A percentile compares a stretch with the other conserved stretches of the same genome.
Conservation (phyloP, 768 basidiomycete species). For the Nevesoporus exiguus region DNA sequence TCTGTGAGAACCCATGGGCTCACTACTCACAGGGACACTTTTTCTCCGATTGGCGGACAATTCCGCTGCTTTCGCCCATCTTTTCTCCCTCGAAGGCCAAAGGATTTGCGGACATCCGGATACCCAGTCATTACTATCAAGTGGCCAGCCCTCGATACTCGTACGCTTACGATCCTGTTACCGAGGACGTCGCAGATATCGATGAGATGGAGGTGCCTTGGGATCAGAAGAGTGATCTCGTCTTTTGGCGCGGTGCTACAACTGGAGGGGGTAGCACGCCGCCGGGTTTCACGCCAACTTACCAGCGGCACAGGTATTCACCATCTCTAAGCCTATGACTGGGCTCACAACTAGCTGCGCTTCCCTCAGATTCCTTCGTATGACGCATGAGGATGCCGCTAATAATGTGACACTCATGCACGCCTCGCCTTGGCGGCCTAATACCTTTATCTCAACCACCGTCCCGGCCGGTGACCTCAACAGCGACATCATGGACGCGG, state of each 20-base stretch:
- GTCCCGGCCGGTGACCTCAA: conserved; percentile 66
- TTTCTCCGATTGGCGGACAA: conserved; percentile 94
- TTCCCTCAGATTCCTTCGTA: conserved; percentile 59
- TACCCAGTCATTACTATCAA: conserved; percentile 97
- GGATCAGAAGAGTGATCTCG: conserved; percentile 80
- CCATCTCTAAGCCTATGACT: conserved; percentile 2
- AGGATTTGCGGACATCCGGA: conserved; percentile 87
- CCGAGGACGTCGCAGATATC: conserved; percentile 63
- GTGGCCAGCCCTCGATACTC: conserved; percentile 78
- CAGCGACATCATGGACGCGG: conserved; percentile 79
- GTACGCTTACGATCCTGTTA: conserved; percentile 82
- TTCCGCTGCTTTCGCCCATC: conserved; percentile 86
- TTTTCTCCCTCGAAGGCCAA: conserved; percentile 87
- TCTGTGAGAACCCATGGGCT: conserved; percentile 78
- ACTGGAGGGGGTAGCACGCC: conserved; percentile 92
- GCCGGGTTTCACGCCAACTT: conserved; percentile 74
- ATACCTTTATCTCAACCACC: conserved; percentile 54
- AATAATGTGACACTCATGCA: conserved; percentile 64
- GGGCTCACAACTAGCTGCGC: neutral
- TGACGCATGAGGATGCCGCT: conserved; percentile 54
- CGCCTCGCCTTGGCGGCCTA: conserved; percentile 57
- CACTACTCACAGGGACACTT: conserved; percentile 92
- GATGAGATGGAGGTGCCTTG: conserved; percentile 88
- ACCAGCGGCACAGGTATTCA: conserved; percentile 79
- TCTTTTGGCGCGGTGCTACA: conserved; percentile 96